These are phyloP conservation scores for Starmera pachycereana DNA, from an alignment of 805 yeast genomes.

Conservation along the genomic window DNA sequence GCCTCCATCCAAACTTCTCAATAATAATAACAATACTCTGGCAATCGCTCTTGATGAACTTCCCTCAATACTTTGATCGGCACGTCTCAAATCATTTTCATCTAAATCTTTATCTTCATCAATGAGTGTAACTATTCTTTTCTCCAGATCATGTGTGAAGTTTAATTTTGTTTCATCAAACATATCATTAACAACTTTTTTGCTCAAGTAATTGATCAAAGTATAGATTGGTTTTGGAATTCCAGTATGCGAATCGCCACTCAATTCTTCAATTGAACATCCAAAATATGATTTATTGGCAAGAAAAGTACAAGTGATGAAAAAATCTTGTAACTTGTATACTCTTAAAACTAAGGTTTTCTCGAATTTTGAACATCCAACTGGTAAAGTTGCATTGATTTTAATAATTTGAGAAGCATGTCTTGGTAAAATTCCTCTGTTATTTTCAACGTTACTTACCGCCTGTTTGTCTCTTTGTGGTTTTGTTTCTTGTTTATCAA, in stretches of 20 bases:
- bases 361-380: slow-evolving; percentile 16
- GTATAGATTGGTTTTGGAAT: slow-evolving; percentile 23
- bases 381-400: slow-evolving; percentile 15
- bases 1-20: slow-evolving; percentile 29
- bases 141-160: slow-evolving; percentile 15
- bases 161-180: slow-evolving; percentile 14
- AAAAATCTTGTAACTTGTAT: slow-evolving; percentile 21
- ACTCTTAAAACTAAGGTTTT: slow-evolving; percentile 19
- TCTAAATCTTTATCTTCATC: slow-evolving; percentile 15
- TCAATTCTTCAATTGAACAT: slow-evolving; percentile 20
- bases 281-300: slow-evolving; percentile 21
- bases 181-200: slow-evolving; percentile 16
- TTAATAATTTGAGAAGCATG: slow-evolving; percentile 13
- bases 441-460: slow-evolving; percentile 14
- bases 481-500: slow-evolving; percentile 14
- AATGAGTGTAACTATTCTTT: slow-evolving; percentile 11
- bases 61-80: slow-evolving; percentile 11
- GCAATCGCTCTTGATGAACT: slow-evolving; percentile 17
- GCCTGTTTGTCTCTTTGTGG: slow-evolving; percentile 9
- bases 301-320: slow-evolving; percentile 18
- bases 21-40: slow-evolving; percentile 18
- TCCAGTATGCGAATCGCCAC: slow-evolving; percentile 15
- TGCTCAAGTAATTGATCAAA: slow-evolving; percentile 19
- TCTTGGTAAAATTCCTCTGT: slow-evolving; percentile 22
- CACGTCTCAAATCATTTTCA: slow-evolving; percentile 5